Base-by-base conservation (phyloP, 108 stramenopile genomes). In the Cyclotella cryptica region DNA sequence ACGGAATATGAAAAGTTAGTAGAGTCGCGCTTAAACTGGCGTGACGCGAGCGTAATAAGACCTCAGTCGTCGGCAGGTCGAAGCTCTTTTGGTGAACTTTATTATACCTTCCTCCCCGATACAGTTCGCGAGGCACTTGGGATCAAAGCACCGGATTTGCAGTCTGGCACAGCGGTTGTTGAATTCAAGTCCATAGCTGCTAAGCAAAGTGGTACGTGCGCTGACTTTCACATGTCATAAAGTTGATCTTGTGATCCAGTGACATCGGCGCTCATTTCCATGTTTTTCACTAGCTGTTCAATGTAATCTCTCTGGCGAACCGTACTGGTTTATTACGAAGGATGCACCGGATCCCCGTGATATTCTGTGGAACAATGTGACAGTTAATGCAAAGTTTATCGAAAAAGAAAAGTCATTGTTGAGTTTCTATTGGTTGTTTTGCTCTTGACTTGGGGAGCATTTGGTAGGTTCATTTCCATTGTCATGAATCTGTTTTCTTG, bases 321-420 rank as follows among this genome's bases (percentile, higher is more conserved):
- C 83, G 17, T 49, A 84, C 53, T 75, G 66, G 66, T 69, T 84
- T 67, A 58, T 83, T 8, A 81, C 84, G 3, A 41, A 42, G 0
- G 68, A 77, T 43, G 89, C 87, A 18, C 89, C 89, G 14, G 89
- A 88, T 67, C 83, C 80, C 26, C 62, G 85, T 30, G 89, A 90
- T 74, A 74, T 90, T 42, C 26, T 83, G 17, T 90, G 89, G 89
- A 54, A 57, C 19, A 90, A 90, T 72, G 66, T 81, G 53, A 54
- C 63, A 18, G 80, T 80, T 15, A 63, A 86, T 47, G 62, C 51
- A 19, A 28, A 55, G 29, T 74, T 64, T 1, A 86, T 89, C 39
- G 70, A 85, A 45, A 65, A 26, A 58, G 75, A 72, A 78, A 86
- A 45, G 65, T 49, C 39, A 35, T 82, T 19, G 76, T 79, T 59